Base-by-base conservation (phyloP, 1,139 yeast species). In the Geotrichum australiense region DNA sequence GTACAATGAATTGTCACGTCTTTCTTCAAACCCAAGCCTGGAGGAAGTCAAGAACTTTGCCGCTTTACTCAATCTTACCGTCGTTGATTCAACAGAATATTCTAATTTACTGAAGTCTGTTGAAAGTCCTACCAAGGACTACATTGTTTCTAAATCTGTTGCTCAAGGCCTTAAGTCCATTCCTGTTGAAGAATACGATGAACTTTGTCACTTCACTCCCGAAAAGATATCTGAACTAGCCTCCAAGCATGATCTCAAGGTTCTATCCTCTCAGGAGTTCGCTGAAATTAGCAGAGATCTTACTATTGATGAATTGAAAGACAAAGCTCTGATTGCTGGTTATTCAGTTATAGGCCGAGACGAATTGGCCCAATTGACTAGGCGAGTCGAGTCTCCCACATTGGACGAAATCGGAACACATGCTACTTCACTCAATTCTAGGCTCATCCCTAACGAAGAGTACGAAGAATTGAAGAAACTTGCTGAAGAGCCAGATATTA, bases 71-170 rank as follows among this genome's bases (percentile, higher is more conserved):
- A 43, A 44, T n/a, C 39, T 38, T 7, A 35, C 36, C 14, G 19
- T 39, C 5, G 15, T 48, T 18, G 16, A 42, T 4, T 24, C 19
- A n/a, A 29, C 28, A 10, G 43, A 37, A 20, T 25, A 35, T 28
- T 35, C 36, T 10, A 45, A 45, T n/a, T 42, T 49, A n/a, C n/a
- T n/a, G n/a, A n/a, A n/a, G 7, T 34, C 27, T 28, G 62, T 66
- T 2, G 52, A 60, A 21, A 51, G 56, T 3, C 74, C 74, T 15
- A 54, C 66, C 11, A 41, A 61, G 15, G 69, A 66, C 1, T 65
- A 65, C 40, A 47, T 74, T n/a, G 43, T 51, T n/a, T 51, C 54
- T 5, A 57, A 57, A 27, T 72, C 74, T 4, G 36, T 45, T 22
- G 32, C 34, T 14, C 50, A 49, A 29, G 52, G 53, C 22, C 39